Percentiles rank a stretch among this genome's conserved stretches.
Conservation (phyloP, 805 yeast genomes). For the Kluyveromyces wickerhamii region DNA sequence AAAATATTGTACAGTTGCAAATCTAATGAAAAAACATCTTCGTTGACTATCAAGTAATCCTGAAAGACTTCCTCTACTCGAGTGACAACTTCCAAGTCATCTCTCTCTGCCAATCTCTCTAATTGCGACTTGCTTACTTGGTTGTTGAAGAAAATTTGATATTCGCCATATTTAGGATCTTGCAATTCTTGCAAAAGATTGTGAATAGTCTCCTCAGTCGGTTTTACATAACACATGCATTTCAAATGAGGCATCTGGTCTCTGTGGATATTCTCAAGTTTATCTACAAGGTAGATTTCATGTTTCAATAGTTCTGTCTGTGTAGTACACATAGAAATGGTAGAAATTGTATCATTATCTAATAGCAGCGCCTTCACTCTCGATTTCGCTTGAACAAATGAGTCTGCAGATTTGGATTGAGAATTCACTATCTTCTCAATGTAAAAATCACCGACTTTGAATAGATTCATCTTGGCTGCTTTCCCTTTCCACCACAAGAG, state of each 20-base stretch:
- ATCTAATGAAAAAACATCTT: constrained; percentile 52
- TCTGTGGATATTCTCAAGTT: constrained; percentile 49
- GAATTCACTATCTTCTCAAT: constrained; percentile 33
- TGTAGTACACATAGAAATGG: constrained; percentile 82
- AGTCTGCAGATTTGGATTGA: constrained; percentile 12
- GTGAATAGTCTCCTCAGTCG: constrained; percentile 56
- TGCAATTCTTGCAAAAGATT: constrained; percentile 57
- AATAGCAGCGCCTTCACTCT: constrained; percentile 67
- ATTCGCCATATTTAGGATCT: constrained; percentile 71
- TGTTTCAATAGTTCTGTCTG: constrained; percentile 76
- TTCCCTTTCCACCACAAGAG: constrained; percentile 4
- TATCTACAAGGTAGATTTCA: constrained; percentile 79
- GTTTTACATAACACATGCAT: constrained; percentile 74
- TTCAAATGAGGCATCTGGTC: constrained; percentile 72
- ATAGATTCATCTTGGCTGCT: constrained; percentile 35
- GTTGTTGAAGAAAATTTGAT: constrained; percentile 74
- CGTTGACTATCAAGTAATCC: constrained; percentile 71
- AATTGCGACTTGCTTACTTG: constrained; percentile 65
- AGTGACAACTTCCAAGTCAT: constrained; percentile 71
- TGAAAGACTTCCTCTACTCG: constrained; percentile 78
- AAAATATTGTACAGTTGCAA: constrained; percentile 17
- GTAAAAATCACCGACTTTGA: constrained; percentile 39
- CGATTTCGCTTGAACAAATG: constrained; percentile 21
- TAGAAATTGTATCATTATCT: constrained; percentile 72
- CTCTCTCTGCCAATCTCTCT: constrained; percentile 85